Evolutionary conservation across 129 eudicot species (phyloP).

Genomic region (Deinandra increscens): DNA sequence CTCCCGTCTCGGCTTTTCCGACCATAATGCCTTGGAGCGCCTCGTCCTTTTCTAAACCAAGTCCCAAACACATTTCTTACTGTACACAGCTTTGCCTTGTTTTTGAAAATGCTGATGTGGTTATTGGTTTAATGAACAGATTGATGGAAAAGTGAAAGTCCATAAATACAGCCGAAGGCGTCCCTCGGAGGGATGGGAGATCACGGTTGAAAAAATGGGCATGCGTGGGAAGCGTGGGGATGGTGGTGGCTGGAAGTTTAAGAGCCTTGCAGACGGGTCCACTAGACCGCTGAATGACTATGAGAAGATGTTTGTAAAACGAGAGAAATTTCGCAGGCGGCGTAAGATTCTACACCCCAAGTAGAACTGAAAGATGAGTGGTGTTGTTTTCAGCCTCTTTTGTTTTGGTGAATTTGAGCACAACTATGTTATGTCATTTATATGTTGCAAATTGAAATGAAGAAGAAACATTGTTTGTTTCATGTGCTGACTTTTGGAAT

Average conservation of each 20-base stretch:
- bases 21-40: too few species aligned
- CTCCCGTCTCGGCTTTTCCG: too few species aligned
- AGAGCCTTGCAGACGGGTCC: slow-evolving; percentile 78
- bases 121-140: slow-evolving; percentile 36
- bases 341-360: slow-evolving; percentile 63
- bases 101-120: not conserved
- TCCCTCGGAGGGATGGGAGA: slow-evolving; percentile 83
- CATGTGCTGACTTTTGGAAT: not conserved
- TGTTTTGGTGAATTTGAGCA: not conserved
- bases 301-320: slow-evolving; percentile 82
- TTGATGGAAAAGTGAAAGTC: slow-evolving; percentile 65
- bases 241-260: slow-evolving; percentile 92
- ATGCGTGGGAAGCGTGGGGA: slow-evolving; percentile 75
- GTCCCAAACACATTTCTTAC: too few species aligned
- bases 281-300: slow-evolving; percentile 69
- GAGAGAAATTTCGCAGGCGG: slow-evolving; percentile 91
- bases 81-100: too few species aligned
- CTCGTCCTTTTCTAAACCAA: too few species aligned
- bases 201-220: slow-evolving; percentile 81
- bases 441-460: slow-evolving; percentile 11
- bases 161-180: slow-evolving; percentile 89
- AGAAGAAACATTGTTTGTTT: not conserved
- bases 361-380: not conserved
- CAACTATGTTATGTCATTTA: slow-evolving; percentile 12
- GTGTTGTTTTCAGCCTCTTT: not conserved